A percentile compares a stretch with the other conserved stretches of the same genome.
phyloP scores from a whole-genome alignment of 2,329 filamentous ascomycete genomes.

The Cadophora malorum region DNA sequence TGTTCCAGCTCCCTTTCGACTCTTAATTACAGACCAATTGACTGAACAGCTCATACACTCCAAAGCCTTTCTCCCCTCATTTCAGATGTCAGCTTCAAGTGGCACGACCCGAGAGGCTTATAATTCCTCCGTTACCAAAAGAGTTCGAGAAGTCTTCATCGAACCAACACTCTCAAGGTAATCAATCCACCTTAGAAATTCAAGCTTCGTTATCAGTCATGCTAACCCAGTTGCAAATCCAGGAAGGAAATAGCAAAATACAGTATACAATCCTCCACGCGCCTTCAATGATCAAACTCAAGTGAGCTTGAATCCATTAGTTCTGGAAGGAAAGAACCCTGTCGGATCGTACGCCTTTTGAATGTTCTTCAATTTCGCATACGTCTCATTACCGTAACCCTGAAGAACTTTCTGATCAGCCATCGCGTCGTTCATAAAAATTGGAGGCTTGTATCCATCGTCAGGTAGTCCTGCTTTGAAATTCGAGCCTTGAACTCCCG shows the following conservation, averaged over 20 bases:
- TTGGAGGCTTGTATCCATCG: conserved; percentile 40
- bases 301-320: conserved; percentile 40
- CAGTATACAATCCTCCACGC: not conserved
- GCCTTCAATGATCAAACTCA: conserved; percentile 15
- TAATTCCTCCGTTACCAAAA: no score
- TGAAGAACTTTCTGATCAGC: conserved; percentile 40
- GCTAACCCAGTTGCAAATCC: not conserved
- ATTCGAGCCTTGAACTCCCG: conserved; percentile 35
- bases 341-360: conserved; percentile 44
- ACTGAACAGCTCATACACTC: no score
- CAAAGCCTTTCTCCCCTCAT: no score
- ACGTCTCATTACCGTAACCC: conserved; percentile 41
- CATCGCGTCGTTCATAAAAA: conserved; percentile 48
- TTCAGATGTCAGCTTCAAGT: no score
- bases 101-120: no score
- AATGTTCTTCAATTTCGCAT: conserved; percentile 44
- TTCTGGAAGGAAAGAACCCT: conserved; percentile 41
- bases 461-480: conserved; percentile 30
- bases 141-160: no score
- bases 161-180: not conserved
- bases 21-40: not conserved
- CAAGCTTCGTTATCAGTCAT: not conserved
- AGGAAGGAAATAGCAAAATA: not conserved
- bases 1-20: not conserved
- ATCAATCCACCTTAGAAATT: not conserved